Conservation (phyloP, 2,329 filamentous ascomycete genomes). For the Arthrobotrys iridis region DNA sequence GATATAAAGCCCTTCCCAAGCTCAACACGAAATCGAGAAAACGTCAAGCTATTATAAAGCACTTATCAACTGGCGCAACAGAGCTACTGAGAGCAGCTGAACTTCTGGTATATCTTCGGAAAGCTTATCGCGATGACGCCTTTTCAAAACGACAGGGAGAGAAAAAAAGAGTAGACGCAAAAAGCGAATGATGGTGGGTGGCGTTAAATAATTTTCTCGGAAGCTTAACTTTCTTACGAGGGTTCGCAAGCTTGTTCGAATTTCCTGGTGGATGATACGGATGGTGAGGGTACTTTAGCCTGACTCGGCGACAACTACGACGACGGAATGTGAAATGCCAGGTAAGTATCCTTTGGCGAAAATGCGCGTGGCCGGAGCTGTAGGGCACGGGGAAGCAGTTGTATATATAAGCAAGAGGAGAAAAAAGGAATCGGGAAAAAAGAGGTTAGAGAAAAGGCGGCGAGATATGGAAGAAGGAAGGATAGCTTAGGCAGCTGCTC, state of each 20-base stretch:
- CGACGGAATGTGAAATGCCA: too few relatives aligned
- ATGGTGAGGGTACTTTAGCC: too few relatives aligned
- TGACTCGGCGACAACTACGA: not conserved
- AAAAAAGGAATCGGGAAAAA: not conserved
- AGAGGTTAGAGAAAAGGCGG: not conserved
- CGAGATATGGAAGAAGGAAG: not conserved
- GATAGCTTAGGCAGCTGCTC: slow-evolving; percentile 40
- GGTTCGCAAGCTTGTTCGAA: not conserved
- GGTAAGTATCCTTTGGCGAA: not conserved
- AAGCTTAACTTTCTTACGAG: slow-evolving; percentile 40
- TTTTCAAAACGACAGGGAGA: not conserved
- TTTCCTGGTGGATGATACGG: not conserved
- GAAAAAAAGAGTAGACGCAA: not conserved
- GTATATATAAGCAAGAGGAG: not conserved
- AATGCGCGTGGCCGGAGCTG: not conserved
- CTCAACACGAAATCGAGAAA: too few relatives aligned
- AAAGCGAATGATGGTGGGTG: slow-evolving; percentile 1
- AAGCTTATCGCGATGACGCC: slow-evolving; percentile 32
- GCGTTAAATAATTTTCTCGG: slow-evolving; percentile 35
- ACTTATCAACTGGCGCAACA: too few relatives aligned
- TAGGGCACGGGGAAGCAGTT: not conserved
- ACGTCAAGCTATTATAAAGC: too few relatives aligned
- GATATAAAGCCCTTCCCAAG: not conserved
- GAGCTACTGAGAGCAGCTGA: too few relatives aligned
- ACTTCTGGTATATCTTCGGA: not conserved